phyloP scores from a whole-genome alignment of 371 early-diverging fungal species.

The Lichtheimia corymbifera region DNA sequence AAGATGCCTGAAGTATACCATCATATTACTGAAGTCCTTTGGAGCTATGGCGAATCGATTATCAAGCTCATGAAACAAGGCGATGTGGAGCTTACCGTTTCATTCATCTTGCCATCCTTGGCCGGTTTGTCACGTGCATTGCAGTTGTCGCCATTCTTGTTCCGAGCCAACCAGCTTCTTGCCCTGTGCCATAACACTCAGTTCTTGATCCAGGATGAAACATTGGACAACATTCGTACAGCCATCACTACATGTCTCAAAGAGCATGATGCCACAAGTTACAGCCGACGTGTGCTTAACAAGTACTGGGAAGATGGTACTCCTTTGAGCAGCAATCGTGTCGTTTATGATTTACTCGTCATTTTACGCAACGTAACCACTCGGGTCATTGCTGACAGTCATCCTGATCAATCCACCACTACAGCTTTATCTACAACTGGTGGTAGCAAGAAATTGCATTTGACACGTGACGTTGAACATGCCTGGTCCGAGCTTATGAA shows the following conservation, averaged over 20 bases:
- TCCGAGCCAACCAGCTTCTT: slow-evolving; percentile 48
- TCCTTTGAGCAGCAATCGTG: slow-evolving; percentile 54
- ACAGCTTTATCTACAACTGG: slow-evolving; percentile 15
- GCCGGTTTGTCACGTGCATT: slow-evolving; percentile 67
- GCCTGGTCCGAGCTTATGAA: slow-evolving; percentile 49
- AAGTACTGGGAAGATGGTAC: slow-evolving; percentile 50
- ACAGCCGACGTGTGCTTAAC: slow-evolving; percentile 50
- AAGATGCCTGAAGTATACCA: slow-evolving; percentile 41
- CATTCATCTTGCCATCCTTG: slow-evolving; percentile 68
- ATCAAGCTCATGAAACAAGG: slow-evolving; percentile 17
- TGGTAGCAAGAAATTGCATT: slow-evolving; percentile 15
- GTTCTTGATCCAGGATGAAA: slow-evolving; percentile 54
- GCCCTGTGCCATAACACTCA: slow-evolving; percentile 50
- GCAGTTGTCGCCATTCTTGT: slow-evolving; percentile 57
- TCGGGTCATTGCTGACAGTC: slow-evolving; percentile 36
- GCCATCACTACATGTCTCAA: slow-evolving; percentile 52
- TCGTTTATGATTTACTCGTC: slow-evolving; percentile 55
- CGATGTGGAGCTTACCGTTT: slow-evolving; percentile 49
- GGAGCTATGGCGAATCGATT: slow-evolving; percentile 29
- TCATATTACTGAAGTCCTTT: slow-evolving; percentile 30
- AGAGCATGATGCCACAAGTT: slow-evolving; percentile 37
- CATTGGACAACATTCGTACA: slow-evolving; percentile 52
- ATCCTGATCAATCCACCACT: slow-evolving; percentile 10
- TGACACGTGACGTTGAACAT: slow-evolving; percentile 38
- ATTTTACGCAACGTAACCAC: slow-evolving; percentile 54